Conservation (phyloP, 495 filamentous ascomycete genomes). For the Xylaria nigripes region DNA sequence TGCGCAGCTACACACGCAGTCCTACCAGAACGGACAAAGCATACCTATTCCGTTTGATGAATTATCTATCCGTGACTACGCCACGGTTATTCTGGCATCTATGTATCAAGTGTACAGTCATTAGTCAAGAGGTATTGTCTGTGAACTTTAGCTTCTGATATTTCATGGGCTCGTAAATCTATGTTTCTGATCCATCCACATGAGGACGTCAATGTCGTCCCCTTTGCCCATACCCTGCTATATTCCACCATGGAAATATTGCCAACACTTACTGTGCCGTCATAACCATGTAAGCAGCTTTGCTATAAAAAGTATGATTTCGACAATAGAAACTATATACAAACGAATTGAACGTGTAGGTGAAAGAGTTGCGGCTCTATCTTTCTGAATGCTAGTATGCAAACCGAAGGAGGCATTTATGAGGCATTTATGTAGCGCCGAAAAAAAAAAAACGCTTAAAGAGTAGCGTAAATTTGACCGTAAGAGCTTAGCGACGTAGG, state of each 20-base stretch:
- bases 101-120: too few relatives aligned
- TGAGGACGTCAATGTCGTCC: not conserved
- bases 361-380: too few relatives aligned
- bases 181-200: not conserved
- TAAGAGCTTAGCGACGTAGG: conserved; percentile 27
- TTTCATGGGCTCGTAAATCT: conserved; percentile 13
- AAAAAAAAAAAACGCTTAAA: conserved; percentile 14
- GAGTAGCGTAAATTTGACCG: conserved; percentile 39
- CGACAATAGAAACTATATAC: conserved; percentile 11
- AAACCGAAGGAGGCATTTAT: not conserved
- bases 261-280: not conserved
- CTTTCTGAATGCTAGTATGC: not conserved
- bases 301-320: not conserved
- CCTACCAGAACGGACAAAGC: too few relatives aligned
- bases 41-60: too few relatives aligned
- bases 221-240: not conserved
- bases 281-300: not conserved
- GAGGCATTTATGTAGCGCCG: too few relatives aligned
- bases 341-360: too few relatives aligned
- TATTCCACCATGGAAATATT: not conserved
- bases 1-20: too few relatives aligned
- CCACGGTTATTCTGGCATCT: too few relatives aligned
- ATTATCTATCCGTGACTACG: too few relatives aligned
- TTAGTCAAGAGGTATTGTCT: too few relatives aligned
- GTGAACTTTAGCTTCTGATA: not conserved